phyloP scores from a whole-genome alignment of 1,284 basidiomycete species.

The Heterobasidion parviporum region DNA sequence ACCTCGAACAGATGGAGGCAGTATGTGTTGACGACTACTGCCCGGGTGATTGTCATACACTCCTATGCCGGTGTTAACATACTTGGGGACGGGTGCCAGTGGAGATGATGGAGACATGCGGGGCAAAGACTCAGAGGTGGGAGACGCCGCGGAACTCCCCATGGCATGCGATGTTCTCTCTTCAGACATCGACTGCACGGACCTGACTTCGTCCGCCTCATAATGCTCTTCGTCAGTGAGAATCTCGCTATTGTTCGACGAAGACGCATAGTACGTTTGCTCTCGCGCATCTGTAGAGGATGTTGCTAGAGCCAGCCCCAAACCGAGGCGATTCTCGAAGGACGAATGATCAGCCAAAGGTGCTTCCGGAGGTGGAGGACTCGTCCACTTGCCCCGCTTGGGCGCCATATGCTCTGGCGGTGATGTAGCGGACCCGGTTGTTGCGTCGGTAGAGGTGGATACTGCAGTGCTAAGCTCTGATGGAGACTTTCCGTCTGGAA shows the following conservation, averaged over 20 bases:
- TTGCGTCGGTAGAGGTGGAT: constrained; percentile 10
- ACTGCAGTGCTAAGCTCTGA: constrained; percentile 13
- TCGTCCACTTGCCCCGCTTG: constrained; percentile 69
- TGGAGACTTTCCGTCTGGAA: constrained; percentile 41
- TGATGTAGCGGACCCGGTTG: constrained; percentile 12
- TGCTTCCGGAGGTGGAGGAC: constrained; percentile 72
- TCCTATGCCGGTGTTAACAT: background rate
- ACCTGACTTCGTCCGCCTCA: constrained; percentile 56
- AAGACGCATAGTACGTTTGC: constrained; percentile 32
- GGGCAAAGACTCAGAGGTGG: constrained; percentile 7
- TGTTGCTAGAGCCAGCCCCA: constrained; percentile 59
- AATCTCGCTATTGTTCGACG: constrained; percentile 53
- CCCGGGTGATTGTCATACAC: background rate
- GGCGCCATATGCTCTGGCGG: constrained; percentile 67
- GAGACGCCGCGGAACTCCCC: constrained; percentile 3
- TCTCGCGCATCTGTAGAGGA: constrained; percentile 49
- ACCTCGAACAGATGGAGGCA: background rate
- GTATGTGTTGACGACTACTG: background rate
- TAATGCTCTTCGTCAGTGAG: constrained; percentile 58
- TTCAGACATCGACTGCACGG: constrained; percentile 50
- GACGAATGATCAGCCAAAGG: constrained; percentile 53
- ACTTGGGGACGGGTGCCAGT: background rate
- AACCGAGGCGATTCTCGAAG: constrained; percentile 59
- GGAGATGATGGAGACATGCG: constrained; percentile 8
- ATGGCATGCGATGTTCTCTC: constrained; percentile 14